A percentile compares a stretch with the other conserved stretches of the same genome.
These are phyloP conservation scores for Tricholoma bakamatsutake DNA, from an alignment of 768 basidiomycete genomes.

Conservation along the genomic window DNA sequence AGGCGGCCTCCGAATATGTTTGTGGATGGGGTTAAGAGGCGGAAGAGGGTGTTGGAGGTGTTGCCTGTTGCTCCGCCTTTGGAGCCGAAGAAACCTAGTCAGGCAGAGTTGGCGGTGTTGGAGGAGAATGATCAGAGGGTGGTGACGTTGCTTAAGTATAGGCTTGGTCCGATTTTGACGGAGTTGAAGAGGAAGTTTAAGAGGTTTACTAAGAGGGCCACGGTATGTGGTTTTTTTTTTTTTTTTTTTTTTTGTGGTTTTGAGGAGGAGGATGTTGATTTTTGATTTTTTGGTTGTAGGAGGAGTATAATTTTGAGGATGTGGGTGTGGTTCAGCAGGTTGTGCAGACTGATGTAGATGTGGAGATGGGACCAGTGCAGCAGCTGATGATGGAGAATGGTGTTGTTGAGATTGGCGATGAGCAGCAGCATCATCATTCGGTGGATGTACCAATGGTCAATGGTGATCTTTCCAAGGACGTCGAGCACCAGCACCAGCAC, in stretches of 20 bases:
- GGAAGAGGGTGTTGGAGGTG: conserved; percentile 78
- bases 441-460: conserved; percentile 24
- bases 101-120: conserved; percentile 77
- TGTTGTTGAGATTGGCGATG: conserved; percentile 36
- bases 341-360: conserved; percentile 13
- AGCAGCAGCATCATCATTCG: conserved; percentile 21
- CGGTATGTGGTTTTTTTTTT: conserved; percentile 39
- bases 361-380: conserved; percentile 31
- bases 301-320: conserved; percentile 65
- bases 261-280: conserved; percentile 3
- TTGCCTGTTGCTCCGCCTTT: conserved; percentile 87
- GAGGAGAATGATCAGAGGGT: conserved; percentile 75
- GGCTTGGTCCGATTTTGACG: conserved; percentile 83
- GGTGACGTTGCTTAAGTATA: conserved; percentile 78
- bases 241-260: neutral
- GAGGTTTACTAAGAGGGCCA: conserved; percentile 76
- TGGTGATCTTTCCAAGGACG: conserved; percentile 34
- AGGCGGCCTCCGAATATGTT: conserved; percentile 78
- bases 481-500: conserved; percentile 13
- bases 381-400: conserved; percentile 35
- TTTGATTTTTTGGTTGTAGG: conserved; percentile 38
- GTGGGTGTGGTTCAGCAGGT: conserved; percentile 11
- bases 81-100: conserved; percentile 76
- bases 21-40: conserved; percentile 81
- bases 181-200: conserved; percentile 93